Evolutionary conservation across 2,329 filamentous ascomycete genomes (phyloP).

Genomic region (Monilinia fructicola): DNA sequence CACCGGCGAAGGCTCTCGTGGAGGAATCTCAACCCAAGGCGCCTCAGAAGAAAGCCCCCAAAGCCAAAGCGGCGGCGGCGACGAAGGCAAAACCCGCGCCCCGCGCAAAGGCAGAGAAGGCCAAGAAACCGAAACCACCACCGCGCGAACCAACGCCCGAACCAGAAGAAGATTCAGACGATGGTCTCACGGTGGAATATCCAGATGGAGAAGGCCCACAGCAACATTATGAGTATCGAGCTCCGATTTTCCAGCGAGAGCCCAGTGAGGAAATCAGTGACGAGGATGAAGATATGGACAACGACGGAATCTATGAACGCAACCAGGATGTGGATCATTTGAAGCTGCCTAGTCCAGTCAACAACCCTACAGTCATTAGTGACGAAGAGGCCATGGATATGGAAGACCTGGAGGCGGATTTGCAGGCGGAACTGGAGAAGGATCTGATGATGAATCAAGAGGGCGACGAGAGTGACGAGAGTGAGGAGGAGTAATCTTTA

Average conservation of each 20-base stretch:
- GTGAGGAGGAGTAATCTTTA: slow-evolving; percentile 39
- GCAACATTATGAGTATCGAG: slow-evolving; percentile 30
- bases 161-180: slow-evolving; percentile 51
- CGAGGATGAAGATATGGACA: slow-evolving; percentile 49
- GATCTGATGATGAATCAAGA: slow-evolving; percentile 5
- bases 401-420: slow-evolving; percentile 39
- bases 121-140: slow-evolving; percentile 40
- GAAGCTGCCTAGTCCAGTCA: slow-evolving; percentile 55
- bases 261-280: slow-evolving; percentile 45
- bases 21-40: slow-evolving; percentile 24
- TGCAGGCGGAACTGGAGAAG: slow-evolving; percentile 37
- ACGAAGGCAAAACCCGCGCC: slow-evolving; percentile 37
- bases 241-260: slow-evolving; percentile 35
- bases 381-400: slow-evolving; percentile 39
- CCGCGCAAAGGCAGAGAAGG: slow-evolving; percentile 39
- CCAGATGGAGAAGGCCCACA: slow-evolving; percentile 50
- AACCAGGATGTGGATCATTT: slow-evolving; percentile 46
- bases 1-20: background rate
- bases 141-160: slow-evolving; percentile 39
- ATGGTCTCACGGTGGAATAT: slow-evolving; percentile 59
- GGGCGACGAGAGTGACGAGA: slow-evolving; percentile 39
- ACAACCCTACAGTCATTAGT: slow-evolving; percentile 37
- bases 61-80: slow-evolving; percentile 34
- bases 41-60: slow-evolving; percentile 34
- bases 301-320: slow-evolving; percentile 44